These are phyloP conservation scores for Globisporangium abappressorium DNA, from an alignment of 352 stramenopile species.

Conservation along the genomic window DNA sequence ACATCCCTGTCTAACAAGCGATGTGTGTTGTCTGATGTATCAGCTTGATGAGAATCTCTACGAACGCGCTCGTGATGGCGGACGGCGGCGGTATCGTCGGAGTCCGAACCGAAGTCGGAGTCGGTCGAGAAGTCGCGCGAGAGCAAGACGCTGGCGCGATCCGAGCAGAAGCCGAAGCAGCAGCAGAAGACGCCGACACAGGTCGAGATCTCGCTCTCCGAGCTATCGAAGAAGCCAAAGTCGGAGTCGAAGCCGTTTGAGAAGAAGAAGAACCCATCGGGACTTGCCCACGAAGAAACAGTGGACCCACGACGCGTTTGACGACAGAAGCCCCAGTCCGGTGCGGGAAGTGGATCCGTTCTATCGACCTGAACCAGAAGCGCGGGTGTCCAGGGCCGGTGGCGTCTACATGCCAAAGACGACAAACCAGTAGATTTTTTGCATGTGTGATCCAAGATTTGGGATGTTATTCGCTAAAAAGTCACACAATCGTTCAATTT, in stretches of 20 bases:
- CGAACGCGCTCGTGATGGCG: background rate
- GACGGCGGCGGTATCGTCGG: background rate
- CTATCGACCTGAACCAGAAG: conserved; percentile 65
- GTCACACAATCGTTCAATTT: background rate
- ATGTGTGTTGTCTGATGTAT: background rate
- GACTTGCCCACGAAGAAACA: conserved; percentile 32
- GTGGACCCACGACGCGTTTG: conserved; percentile 75
- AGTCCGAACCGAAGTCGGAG: conserved; percentile 20
- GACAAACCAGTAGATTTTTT: background rate
- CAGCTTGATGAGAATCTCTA: conserved; percentile 47
- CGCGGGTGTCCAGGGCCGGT: conserved; percentile 73
- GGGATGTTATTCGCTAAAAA: background rate
- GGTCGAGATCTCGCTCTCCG: conserved; percentile 9
- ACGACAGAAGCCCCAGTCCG: conserved; percentile 74
- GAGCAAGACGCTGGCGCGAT: conserved; percentile 23
- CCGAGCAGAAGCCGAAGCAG: conserved; percentile 17
- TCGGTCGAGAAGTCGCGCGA: conserved; percentile 19
- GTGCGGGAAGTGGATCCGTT: conserved; percentile 50
- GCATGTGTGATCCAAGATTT: background rate
- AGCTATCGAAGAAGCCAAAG: conserved; percentile 15
- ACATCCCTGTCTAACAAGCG: background rate
- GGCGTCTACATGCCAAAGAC: conserved; percentile 74
- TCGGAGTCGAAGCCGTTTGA: conserved; percentile 22
- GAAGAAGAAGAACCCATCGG: conserved; percentile 17
- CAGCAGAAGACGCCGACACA: background rate